A percentile compares a stretch with the other conserved stretches of the same genome.
Conservation (phyloP, 2,329 filamentous ascomycete genomes). For the Coniella lustricola region DNA sequence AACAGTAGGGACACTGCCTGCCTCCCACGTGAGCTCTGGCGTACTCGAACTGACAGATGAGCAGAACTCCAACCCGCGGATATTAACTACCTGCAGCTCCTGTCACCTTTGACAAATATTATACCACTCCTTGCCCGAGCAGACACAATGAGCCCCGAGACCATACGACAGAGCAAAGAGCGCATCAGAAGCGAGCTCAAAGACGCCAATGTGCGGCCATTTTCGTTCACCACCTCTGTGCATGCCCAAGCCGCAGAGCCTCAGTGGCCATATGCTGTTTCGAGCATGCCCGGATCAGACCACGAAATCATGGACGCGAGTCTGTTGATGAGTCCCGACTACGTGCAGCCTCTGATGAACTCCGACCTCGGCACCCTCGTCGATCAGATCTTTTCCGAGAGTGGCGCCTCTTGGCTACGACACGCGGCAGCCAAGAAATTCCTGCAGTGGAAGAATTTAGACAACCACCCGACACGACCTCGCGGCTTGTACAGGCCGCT, state of each 20-base stretch:
- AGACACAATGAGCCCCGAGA: slow-evolving; percentile 57
- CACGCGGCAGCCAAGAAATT: slow-evolving; percentile 79
- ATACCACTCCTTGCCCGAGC: slow-evolving; percentile 74
- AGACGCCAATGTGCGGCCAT: slow-evolving; percentile 53
- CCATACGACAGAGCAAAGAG: slow-evolving; percentile 53
- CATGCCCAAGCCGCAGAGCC: slow-evolving; percentile 20
- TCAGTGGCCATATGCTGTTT: slow-evolving; percentile 63
- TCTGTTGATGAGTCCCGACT: slow-evolving; percentile 85
- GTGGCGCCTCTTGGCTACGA: slow-evolving; percentile 74
- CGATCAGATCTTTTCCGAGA: slow-evolving; percentile 66
- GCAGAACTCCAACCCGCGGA: slow-evolving; percentile 56
- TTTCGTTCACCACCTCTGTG: slow-evolving; percentile 52
- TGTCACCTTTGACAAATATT: slow-evolving; percentile 72
- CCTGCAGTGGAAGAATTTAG: slow-evolving; percentile 55
- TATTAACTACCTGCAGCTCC: slow-evolving; percentile 61
- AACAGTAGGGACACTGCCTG: slow-evolving; percentile 46
- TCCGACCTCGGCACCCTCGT: slow-evolving; percentile 70
- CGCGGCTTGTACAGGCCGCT: slow-evolving; percentile 31
- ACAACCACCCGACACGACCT: slow-evolving; percentile 22
- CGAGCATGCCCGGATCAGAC: slow-evolving; percentile 64
- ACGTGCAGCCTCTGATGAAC: slow-evolving; percentile 68
- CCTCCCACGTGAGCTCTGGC: not conserved
- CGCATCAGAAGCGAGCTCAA: slow-evolving; percentile 50
- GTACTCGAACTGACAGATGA: slow-evolving; percentile 10
- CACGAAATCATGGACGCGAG: slow-evolving; percentile 86